Evolutionary conservation across 768 basidiomycete species (phyloP).

Genomic region (Terana coerulea): DNA sequence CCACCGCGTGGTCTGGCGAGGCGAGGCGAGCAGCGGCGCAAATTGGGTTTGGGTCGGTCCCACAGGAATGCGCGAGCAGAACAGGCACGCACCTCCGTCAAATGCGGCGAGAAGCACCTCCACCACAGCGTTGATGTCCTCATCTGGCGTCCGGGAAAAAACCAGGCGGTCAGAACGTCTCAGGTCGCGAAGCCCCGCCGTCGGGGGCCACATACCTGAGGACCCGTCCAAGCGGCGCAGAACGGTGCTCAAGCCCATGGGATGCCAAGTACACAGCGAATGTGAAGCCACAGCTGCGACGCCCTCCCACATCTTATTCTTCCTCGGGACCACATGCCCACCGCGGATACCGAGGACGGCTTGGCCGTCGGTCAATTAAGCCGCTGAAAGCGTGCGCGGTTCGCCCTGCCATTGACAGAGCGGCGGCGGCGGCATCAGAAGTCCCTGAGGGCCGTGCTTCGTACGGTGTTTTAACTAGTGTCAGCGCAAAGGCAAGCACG

Average conservation of each 20-base stretch:
- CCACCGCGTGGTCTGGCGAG: conserved; percentile 9
- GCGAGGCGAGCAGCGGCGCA: background rate
- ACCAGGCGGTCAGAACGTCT: no score
- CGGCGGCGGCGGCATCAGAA: no score
- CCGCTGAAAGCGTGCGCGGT: background rate
- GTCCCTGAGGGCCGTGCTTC: no score
- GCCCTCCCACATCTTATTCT: background rate
- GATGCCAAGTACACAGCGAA: no score
- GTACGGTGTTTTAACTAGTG: no score
- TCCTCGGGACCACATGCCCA: background rate
- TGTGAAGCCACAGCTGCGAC: background rate
- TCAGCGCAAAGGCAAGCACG: no score
- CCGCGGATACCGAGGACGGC: conserved; percentile 1
- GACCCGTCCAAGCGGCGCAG: conserved; percentile 14
- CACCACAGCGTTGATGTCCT: conserved; percentile 17
- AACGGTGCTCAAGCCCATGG: no score
- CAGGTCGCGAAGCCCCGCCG: background rate
- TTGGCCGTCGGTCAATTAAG: background rate
- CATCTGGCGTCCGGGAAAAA: no score
- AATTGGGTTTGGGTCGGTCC: background rate
- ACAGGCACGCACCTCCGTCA: conserved; percentile 14
- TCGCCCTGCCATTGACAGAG: no score
- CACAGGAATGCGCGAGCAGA: background rate
- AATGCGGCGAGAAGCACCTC: conserved; percentile 17
- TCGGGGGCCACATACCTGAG: conserved; percentile 14